A percentile compares a stretch with the other conserved stretches of the same genome.
phyloP scores from a whole-genome alignment of 257 asterid species.

The Ballota nigra region DNA sequence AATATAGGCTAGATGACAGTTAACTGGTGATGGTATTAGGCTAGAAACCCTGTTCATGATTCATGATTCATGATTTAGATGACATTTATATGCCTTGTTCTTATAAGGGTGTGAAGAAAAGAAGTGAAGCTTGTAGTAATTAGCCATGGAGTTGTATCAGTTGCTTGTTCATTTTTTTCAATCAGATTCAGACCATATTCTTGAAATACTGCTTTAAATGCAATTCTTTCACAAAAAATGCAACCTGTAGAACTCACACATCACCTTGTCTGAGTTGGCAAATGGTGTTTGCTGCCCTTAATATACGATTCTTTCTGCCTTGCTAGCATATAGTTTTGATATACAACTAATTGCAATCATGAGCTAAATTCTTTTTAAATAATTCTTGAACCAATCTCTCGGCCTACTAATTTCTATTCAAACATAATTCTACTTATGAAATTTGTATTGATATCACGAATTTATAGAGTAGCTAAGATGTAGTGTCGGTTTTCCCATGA shows the following conservation, averaged over 20 bases:
- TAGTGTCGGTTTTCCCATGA: neutral
- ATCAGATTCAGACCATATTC: neutral
- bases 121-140: no score
- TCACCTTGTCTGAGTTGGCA: slow-evolving; percentile 26
- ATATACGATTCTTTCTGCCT: slow-evolving; percentile 18
- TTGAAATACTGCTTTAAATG: neutral
- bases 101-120: no score
- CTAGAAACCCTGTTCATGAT: no score
- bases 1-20: no score
- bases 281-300: slow-evolving; percentile 28
- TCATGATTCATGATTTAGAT: no score
- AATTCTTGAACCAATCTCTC: neutral
- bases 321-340: neutral
- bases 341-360: slow-evolving; percentile 3
- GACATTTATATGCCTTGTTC: no score
- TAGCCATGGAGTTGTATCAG: no score
- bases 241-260: no score
- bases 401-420: slow-evolving; percentile 6
- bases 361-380: neutral
- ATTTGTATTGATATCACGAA: neutral
- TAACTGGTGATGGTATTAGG: no score
- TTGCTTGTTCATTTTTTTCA: no score
- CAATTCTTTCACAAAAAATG: neutral
- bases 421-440: neutral
- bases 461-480: slow-evolving; percentile 10